phyloP scores from a whole-genome alignment of 2,329 filamentous ascomycete genomes.

The Diaporthe caulivora region DNA sequence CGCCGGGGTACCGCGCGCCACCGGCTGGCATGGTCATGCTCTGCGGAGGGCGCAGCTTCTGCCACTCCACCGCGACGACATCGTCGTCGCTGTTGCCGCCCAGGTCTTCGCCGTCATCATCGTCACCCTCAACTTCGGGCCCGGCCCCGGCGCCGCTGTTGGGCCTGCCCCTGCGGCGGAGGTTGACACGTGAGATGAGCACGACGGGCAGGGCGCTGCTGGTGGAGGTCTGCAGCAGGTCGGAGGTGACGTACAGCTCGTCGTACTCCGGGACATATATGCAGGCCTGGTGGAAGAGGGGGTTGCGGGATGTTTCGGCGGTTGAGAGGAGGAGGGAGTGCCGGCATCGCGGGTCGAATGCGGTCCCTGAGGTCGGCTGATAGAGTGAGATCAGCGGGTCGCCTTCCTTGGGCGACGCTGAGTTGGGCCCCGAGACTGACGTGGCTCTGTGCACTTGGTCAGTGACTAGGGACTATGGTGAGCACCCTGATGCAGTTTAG shows the following conservation, averaged over 20 bases:
- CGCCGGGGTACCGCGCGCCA: slow-evolving; percentile 66
- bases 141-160: too few species aligned
- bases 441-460: slow-evolving; percentile 11
- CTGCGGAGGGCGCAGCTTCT: slow-evolving; percentile 56
- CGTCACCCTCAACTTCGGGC: slow-evolving; percentile 37
- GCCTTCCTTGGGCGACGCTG: background rate
- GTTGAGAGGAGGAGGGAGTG: slow-evolving; percentile 58
- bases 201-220: slow-evolving; percentile 55
- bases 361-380: slow-evolving; percentile 49
- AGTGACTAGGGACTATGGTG: background rate
- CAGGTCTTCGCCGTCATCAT: slow-evolving; percentile 46
- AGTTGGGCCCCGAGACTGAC: background rate
- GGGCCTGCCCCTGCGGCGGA: slow-evolving; percentile 44
- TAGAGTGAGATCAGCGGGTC: slow-evolving; percentile 50
- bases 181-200: slow-evolving; percentile 58
- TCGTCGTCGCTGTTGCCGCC: slow-evolving; percentile 44
- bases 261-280: slow-evolving; percentile 54
- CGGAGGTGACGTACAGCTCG: slow-evolving; percentile 61
- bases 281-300: slow-evolving; percentile 61
- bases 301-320: slow-evolving; percentile 53
- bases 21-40: slow-evolving; percentile 71
- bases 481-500: background rate
- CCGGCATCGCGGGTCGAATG: slow-evolving; percentile 50
- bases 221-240: slow-evolving; percentile 53
- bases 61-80: slow-evolving; percentile 52